Evolutionary conservation across 2,329 filamentous ascomycete genomes (phyloP), one percentile per base, ranked within the genome.

Genomic region (Madurella fahalii): DNA sequence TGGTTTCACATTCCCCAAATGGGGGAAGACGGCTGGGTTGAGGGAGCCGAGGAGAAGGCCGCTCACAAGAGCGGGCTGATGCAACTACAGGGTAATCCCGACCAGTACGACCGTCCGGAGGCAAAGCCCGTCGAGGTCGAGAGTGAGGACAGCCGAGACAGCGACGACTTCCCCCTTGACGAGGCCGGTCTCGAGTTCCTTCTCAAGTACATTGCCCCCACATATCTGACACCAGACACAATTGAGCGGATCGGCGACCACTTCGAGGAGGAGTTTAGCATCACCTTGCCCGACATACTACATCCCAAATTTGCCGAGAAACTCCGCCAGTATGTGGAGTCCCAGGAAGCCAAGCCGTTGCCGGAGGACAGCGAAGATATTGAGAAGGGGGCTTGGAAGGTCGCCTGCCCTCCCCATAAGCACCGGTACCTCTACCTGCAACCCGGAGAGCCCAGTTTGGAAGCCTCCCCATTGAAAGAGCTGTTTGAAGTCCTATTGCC

Each of bases 1-100:
- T 99, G 94, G 94, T 99, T 95, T 71, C 94, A 99, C 72, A 97
- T 99, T 60, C 94, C 94, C 0, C 94, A 99, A 72, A 74, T 89
- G 63, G 93, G 93, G 53, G 94, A 99, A 71, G 90, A 95, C 25
- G 94, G 94, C 42, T 99, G 87, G 64, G 84, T 95, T 63, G 77
- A 88, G 67, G 94, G 93, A 4, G 80, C 94, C 52, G 93, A 97
- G 70, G 90, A 95, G 74, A 88, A 86, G 68, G 83, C 95, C 59
- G 90, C 89, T 12, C 86, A 90, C 69, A 90, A 90, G 71, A 97
- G 92, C 71, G 92, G 91, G 65, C 79, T 97, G 61, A 90, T 91
- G 72, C 93, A 97, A 73, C 77, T 99, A 30, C 90, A 96, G 72
- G 90, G 92, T 63, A 90, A 95, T 65, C 89, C 89, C 3, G 92